Evolutionary conservation across 305 asterid species (phyloP).

Genomic region (Stenogyne calaminthoides): DNA sequence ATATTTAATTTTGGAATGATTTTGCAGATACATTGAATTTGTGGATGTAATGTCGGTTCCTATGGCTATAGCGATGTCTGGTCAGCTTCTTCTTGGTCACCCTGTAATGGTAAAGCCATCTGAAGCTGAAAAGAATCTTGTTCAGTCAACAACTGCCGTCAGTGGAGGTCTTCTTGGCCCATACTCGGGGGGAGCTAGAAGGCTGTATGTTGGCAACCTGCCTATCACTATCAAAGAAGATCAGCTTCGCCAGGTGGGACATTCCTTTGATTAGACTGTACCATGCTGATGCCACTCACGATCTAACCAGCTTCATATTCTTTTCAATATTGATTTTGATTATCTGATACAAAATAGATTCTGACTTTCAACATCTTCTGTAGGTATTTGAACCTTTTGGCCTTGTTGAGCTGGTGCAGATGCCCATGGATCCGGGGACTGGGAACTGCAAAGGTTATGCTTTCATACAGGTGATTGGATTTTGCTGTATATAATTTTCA

Average conservation of each 20-base stretch:
- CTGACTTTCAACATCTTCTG: slow-evolving; percentile 12
- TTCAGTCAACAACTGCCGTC: slow-evolving; percentile 61
- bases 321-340: slow-evolving; percentile 18
- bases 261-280: slow-evolving; percentile 20
- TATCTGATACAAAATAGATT: slow-evolving; percentile 4
- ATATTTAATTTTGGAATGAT: slow-evolving; percentile 9
- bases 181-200: slow-evolving; percentile 62
- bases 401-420: slow-evolving; percentile 69
- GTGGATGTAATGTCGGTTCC: slow-evolving; percentile 73
- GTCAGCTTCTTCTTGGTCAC: slow-evolving; percentile 71
- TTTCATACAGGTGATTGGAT: slow-evolving; percentile 61
- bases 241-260: slow-evolving; percentile 68
- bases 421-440: slow-evolving; percentile 66
- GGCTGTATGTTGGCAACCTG: slow-evolving; percentile 70
- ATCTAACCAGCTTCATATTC: background rate
- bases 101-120: slow-evolving; percentile 85
- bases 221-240: slow-evolving; percentile 66
- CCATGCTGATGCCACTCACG: slow-evolving; percentile 15
- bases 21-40: slow-evolving; percentile 70
- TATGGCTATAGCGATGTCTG: slow-evolving; percentile 79
- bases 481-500: slow-evolving; percentile 25
- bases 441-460: slow-evolving; percentile 74
- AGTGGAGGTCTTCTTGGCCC: slow-evolving; percentile 53
- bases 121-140: slow-evolving; percentile 83
- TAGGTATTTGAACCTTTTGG: slow-evolving; percentile 86